phyloP scores from a whole-genome alignment of 352 stramenopile genomes.

The Albugo laibachii region DNA sequence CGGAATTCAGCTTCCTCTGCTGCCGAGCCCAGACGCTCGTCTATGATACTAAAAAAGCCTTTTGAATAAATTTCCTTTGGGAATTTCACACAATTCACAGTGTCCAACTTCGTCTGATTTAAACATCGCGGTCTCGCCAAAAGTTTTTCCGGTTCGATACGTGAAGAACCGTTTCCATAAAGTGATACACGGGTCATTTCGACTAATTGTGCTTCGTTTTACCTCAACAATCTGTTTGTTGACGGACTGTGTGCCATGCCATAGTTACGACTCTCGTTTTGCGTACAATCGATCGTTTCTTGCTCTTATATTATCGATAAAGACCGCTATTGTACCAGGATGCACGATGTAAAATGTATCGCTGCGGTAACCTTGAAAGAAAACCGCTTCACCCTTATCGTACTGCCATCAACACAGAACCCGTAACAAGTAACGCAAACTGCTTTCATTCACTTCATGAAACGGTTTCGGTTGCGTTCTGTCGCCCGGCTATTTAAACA shows the following conservation, averaged over 20 bases:
- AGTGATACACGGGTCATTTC: neutral
- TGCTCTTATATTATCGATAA: constrained; percentile 15
- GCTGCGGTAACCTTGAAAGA: constrained; percentile 30
- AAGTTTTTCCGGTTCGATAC: constrained; percentile 22
- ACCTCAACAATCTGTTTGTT: neutral
- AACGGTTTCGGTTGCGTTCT: constrained; percentile 25
- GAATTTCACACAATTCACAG: constrained; percentile 25
- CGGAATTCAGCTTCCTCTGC: constrained; percentile 20
- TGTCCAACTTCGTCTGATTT: constrained; percentile 16
- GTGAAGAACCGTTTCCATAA: constrained; percentile 20
- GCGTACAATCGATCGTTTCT: neutral
- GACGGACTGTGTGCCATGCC: constrained; percentile 2
- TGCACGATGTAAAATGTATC: constrained; percentile 33
- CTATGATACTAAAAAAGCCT: constrained; percentile 18
- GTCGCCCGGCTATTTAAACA: constrained; percentile 19
- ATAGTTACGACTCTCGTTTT: neutral
- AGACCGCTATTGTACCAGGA: constrained; percentile 28
- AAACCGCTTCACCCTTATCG: constrained; percentile 22
- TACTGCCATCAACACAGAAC: constrained; percentile 22
- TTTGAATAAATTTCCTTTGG: constrained; percentile 22
- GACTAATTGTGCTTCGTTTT: neutral
- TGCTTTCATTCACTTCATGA: constrained; percentile 14
- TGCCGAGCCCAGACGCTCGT: constrained; percentile 14
- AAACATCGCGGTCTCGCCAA: constrained; percentile 37
- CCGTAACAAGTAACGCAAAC: constrained; percentile 18